Evolutionary conservation across 805 yeast genomes (phyloP).

Genomic region (Sporopachydermia lactativora): DNA sequence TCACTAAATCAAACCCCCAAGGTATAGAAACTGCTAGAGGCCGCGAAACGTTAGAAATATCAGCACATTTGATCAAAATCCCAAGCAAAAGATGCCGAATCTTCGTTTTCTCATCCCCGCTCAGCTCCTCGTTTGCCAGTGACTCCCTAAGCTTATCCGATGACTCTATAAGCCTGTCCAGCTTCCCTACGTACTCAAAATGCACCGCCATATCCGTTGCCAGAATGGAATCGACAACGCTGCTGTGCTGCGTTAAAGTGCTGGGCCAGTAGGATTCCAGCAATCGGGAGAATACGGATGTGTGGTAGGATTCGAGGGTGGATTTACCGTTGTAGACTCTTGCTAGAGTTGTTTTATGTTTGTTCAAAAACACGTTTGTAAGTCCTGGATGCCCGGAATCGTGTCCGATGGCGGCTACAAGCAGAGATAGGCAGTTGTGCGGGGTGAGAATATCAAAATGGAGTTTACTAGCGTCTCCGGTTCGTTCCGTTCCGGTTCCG

Average conservation of each 20-base stretch:
- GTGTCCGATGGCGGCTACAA: conserved; percentile 83
- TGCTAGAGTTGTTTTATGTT: conserved; percentile 49
- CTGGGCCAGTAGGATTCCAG: conserved; percentile 39
- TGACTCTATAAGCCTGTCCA: conserved; percentile 23
- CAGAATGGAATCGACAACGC: conserved; percentile 31
- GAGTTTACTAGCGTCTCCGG: background rate
- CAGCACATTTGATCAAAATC: conserved; percentile 83
- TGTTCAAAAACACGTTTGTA: conserved; percentile 59
- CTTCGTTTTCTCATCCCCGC: conserved; percentile 13
- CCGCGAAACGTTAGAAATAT: conserved; percentile 84
- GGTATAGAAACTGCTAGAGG: conserved; percentile 60
- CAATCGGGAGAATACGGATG: conserved; percentile 42
- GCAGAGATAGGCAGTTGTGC: conserved; percentile 40
- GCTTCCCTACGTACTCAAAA: conserved; percentile 46
- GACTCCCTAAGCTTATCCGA: conserved; percentile 11
- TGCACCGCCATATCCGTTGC: conserved; percentile 95
- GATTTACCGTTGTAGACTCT: conserved; percentile 46
- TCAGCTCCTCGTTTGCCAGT: conserved; percentile 5
- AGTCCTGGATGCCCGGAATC: conserved; percentile 96
- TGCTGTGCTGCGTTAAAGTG: conserved; percentile 9
- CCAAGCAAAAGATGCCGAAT: conserved; percentile 35
- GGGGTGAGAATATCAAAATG: conserved; percentile 13
- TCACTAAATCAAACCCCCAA: conserved; percentile 74
- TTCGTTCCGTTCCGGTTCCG: background rate
- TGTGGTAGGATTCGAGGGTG: conserved; percentile 74